A percentile compares a stretch with the other conserved stretches of the same genome.
phyloP scores from a whole-genome alignment of 345 rosid species.

The Turritis glabra region DNA sequence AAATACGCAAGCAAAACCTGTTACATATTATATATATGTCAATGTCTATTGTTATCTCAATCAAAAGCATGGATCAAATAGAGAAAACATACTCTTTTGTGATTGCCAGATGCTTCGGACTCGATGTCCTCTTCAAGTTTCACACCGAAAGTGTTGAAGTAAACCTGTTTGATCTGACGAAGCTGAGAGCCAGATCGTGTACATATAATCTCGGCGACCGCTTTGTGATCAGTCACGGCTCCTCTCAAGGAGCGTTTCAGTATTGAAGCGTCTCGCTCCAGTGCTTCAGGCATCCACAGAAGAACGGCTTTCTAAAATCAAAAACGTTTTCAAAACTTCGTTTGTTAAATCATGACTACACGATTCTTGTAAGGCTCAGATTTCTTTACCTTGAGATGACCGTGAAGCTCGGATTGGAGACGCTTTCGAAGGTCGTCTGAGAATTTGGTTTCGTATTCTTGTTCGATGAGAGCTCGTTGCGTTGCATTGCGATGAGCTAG shows the following conservation, averaged over 20 bases:
- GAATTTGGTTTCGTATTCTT: constrained; percentile 56
- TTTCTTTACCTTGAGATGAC: constrained; percentile 54
- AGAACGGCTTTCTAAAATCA: constrained; percentile 52
- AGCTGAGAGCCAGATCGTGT: constrained; percentile 53
- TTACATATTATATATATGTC: background rate
- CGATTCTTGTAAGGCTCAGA: background rate
- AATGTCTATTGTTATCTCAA: background rate
- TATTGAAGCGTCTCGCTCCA: constrained; percentile 47
- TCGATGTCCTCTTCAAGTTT: constrained; percentile 52
- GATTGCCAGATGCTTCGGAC: constrained; percentile 50
- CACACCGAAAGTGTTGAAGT: constrained; percentile 37
- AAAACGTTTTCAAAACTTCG: background rate
- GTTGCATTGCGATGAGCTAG: constrained; percentile 53
- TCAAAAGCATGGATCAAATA: background rate
- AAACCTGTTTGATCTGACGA: constrained; percentile 58
- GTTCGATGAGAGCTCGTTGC: constrained; percentile 60
- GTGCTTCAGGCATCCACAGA: constrained; percentile 62
- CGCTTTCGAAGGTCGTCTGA: constrained; percentile 52
- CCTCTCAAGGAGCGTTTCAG: constrained; percentile 50
- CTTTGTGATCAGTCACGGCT: constrained; percentile 50
- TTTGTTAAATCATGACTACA: background rate
- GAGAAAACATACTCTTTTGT: constrained; percentile 44
- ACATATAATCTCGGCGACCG: constrained; percentile 55
- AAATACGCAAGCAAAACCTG: constrained; percentile 57
- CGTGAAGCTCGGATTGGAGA: constrained; percentile 58